Evolutionary conservation across 352 stramenopile genomes (phyloP), one percentile per base, ranked within the genome.

Genomic region (Elongisporangium anandrum): DNA sequence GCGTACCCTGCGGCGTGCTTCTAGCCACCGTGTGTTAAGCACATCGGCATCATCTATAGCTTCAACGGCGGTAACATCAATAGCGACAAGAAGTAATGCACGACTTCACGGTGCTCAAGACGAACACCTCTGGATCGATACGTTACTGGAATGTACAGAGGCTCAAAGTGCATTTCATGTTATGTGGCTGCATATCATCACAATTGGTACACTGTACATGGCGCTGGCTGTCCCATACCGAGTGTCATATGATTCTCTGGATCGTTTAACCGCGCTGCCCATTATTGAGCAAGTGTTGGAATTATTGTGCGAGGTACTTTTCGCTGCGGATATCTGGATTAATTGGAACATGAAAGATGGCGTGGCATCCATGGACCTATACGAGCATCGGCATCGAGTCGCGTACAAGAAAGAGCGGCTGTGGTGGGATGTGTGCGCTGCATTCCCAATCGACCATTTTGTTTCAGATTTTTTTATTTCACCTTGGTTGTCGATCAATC

Each of bases 361-460:
- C 2, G 54, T 79, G 0, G 61, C 65, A 10, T 81, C 77, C 0
- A 70, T 87, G 59, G 77, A 85, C 38, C 54, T 85, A 19, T 87
- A 85, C 41, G 75, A 87, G 55, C 65, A 67, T 15, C 69, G 63
- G 3, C 68, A 81, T 3, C 70, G 68, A 7, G 53, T 69, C 7
- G 54, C 67, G n/a, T 87, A 87, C 57, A 56, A 68, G 17, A 75
- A 63, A 3, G 39, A 67, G 9, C 64, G 64, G 0, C 22, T 87
- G 6, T 70, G 69, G 54, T 73, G 77, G 48, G 77, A 87, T 51
- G 58, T 70, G 21, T 47, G 81, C 16, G 63, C 70, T 9, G 74
- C 77, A 0, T 71, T 87, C n/a, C 77, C 77, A 6, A 68, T 87
- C 13, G 77, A 84, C 50, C 73, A 87, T 54, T 77, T 87, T 21